Percentiles rank a stretch among this genome's conserved stretches.
Conservation (phyloP, 805 yeast species). For the Candida morakotiae region DNA sequence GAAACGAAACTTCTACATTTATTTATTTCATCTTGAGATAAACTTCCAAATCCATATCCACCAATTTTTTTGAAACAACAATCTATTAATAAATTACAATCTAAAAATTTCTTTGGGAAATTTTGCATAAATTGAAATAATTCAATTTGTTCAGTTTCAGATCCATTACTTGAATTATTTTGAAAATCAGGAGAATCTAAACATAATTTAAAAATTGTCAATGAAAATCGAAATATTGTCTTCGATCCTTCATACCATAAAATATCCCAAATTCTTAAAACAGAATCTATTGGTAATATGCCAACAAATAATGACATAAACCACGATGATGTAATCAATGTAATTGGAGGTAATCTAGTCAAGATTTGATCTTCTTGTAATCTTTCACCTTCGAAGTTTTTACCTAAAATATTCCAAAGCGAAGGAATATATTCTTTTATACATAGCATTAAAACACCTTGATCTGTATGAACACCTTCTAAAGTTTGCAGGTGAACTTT, state of each 20-base stretch:
- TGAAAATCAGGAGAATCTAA: constrained; percentile 57
- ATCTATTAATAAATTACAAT: constrained; percentile 68
- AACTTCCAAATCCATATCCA: constrained; percentile 60
- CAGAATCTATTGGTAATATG: constrained; percentile 81
- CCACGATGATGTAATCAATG: constrained; percentile 95
- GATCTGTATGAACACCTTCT: constrained; percentile 94
- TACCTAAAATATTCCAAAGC: constrained; percentile 59
- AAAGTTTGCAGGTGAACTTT: constrained; percentile 86
- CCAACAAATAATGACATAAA: constrained; percentile 97
- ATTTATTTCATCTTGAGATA: constrained; percentile 78
- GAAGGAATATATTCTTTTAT: constrained; percentile 79
- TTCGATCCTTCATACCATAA: constrained; percentile 89
- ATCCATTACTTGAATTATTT: constrained; percentile 11
- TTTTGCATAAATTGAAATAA: constrained; percentile 83
- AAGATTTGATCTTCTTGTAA: constrained; percentile 51
- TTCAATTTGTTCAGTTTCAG: constrained; percentile 40
- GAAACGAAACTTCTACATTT: constrained; percentile 76
- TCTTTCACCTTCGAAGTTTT: constrained; percentile 34
- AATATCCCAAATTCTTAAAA: constrained; percentile 91
- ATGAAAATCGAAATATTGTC: constrained; percentile 74
- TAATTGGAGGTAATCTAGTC: constrained; percentile 79
- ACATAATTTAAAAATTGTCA: constrained; percentile 73
- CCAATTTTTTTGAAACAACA: constrained; percentile 70
- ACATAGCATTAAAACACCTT: constrained; percentile 88
- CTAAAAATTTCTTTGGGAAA: constrained; percentile 65